Evolutionary conservation across 768 basidiomycete genomes (phyloP), one percentile per base, ranked within the genome.

Genomic region (Lactarius hatsudake): DNA sequence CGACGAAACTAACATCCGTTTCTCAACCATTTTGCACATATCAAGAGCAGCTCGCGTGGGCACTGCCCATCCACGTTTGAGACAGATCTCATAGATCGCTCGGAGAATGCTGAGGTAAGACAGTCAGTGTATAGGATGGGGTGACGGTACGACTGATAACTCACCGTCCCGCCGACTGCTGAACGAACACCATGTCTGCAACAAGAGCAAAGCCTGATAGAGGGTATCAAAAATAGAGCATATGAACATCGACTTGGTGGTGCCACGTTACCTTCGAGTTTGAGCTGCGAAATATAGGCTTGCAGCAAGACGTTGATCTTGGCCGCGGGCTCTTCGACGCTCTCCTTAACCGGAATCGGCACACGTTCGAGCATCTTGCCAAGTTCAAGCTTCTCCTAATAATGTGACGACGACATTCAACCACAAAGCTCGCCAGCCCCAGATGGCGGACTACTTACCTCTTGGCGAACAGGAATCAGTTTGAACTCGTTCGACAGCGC

Each of bases 301-400:
- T 99, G 96, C 1, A 99, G 80, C 0, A 98, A 82, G 2, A 98
- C 96, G 72, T 98, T 98, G 76, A 98, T 94, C 79, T 99, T 99
- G 9, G 97, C 92, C 0, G 94, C 91, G 0, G 95, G 94, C 72
- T 99, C 96, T 66, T 99, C 96, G 6, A 96, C 94, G 60, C 87
- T 83, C 77, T 99, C 97, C 78, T 98, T 98, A 72, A 98, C 91
- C 0, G 97, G 97, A 54, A 99, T 95, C 2, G 96, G 96, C 0
- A 98, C 96, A 2, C 94, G 85, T 74, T 99, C 96, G 54, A 98
- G 80, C 9, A 98, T 81, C 73, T 96, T 96, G 5, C 87, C 84
- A 18, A 97, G 82, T 73, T 98, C 96, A 5, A 96, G 82, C 75
- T 96, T 97, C 78, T 94, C 92, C 78, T 84, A 75, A 45, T 59